Base-by-base conservation (phyloP, 2,329 filamentous ascomycete genomes). In the Colletotrichum camelliae region DNA sequence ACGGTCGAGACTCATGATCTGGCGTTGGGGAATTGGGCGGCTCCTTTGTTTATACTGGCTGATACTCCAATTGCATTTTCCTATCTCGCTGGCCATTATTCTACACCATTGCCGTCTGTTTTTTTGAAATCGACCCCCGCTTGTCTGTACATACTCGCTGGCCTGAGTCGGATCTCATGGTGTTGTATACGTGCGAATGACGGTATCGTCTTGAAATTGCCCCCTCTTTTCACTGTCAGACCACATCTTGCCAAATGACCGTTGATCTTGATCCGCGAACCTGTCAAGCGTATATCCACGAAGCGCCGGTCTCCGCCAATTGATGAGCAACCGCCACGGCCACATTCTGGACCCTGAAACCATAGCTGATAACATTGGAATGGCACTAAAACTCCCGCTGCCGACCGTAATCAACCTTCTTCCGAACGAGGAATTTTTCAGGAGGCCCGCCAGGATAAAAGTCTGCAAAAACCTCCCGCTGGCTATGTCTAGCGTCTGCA, bases 11-110 rank as follows among this genome's bases (percentile, higher is more conserved):
- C 43, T 70, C 24, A 68, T 55, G 64, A 33, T 62, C 31, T 52
- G 74, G 74, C 74, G 74, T 75, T 75, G 33, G 65, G n/a, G 57
- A 18, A 27, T n/a, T 74, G 48, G 57, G 70, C 35, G 74, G 70
- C 74, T 73, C 7, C 48, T 73, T 7, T 69, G 18, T 9, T 55
- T 73, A 55, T 43, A 55, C 7, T 48, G 43, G 18, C 73, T 66
- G 74, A 74, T 75, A 75, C 73, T 75, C 64, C 74, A 70, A 62
- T 31, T 43, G 67, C 67, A 69, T 18, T 21, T 52, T 35, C 24
- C 21, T 24, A 15, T 21, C 33, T 24, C 43, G 43, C 43, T 48
- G 43, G 43, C 43, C 43, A 48, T 48, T 21, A 48, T 48, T 48
- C 10, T 48, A 61, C 35, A 61, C 33, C 7, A n/a, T 21, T 16